Evolutionary conservation across 1,284 basidiomycete genomes (phyloP), one percentile per base, ranked within the genome.

Genomic region (Heimioporus punctisporus): DNA sequence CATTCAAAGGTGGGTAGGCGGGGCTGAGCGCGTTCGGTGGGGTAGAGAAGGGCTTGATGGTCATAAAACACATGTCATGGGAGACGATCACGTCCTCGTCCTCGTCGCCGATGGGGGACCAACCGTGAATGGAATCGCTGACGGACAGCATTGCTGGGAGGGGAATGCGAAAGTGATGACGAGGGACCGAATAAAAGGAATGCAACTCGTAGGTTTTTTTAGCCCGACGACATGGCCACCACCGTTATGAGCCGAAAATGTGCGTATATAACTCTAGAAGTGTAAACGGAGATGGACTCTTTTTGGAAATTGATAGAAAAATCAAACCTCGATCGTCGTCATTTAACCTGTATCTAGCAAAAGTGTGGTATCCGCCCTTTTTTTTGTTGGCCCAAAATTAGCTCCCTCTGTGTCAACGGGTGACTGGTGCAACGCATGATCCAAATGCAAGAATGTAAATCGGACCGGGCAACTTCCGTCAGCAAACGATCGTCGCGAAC

Each of bases 21-120:
- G 67, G 40, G 12, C 48, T 49, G 39, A 40, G 19, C 19, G 39
- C 15, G 37, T n/a, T 43, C 27, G 50, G 47, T 34, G 58, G 56
- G 0, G 53, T 27, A 34, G 50, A 47, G 6, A 59, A 50, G 4
- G 57, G 56, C 5, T 34, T 56, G 23, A 63, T 46, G 6, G 57
- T 17, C 39, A 54, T 49, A 46, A 62, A 50, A 23, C 21, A 51
- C 27, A 53, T 53, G 41, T 66, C 54, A 9, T 62, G 58, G 44
- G 59, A 57, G 46, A 69, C 43, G 31, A 58, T 45, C 24, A 71
- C 57, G 27, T 72, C 71, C 10, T 72, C 58, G 48, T 71, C 70
- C 34, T 65, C 64, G 23, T 50, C 57, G n/a, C 54, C 52, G 21
- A 55, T 40, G 21, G 70, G 67, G n/a, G 71, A 60, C 71, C 67